phyloP scores from a whole-genome alignment of 306 rosid species.

The Fragaria ananassa region DNA sequence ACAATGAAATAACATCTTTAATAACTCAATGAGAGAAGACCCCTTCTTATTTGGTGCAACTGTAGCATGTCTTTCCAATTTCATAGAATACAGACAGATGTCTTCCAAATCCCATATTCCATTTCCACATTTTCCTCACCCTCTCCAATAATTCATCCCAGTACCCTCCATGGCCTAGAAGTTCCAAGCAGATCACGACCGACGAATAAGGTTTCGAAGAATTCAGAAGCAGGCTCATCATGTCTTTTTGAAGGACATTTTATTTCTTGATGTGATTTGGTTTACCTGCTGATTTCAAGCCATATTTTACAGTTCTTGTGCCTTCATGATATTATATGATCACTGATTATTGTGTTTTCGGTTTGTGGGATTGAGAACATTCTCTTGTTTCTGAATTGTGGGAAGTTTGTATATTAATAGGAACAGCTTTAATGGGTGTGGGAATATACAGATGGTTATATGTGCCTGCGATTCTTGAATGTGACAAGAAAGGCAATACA shows the following conservation, averaged over 20 bases:
- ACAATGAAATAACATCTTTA: conserved; percentile 15
- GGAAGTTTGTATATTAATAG: conserved; percentile 13
- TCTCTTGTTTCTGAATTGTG: conserved; percentile 21
- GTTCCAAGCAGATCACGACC: conserved; percentile 32
- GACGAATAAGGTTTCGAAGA: conserved; percentile 27
- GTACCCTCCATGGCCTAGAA: conserved; percentile 35
- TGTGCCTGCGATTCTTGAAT: conserved; percentile 27
- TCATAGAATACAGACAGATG: conserved; percentile 14
- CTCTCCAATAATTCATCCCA: conserved; percentile 23
- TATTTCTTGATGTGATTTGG: conserved; percentile 31
- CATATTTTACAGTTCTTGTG: neutral
- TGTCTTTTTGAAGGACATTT: conserved; percentile 20
- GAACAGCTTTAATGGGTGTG: conserved; percentile 39
- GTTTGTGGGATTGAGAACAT: neutral
- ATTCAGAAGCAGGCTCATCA: conserved; percentile 22
- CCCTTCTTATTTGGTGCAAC: conserved; percentile 25
- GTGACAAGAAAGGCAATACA: conserved; percentile 22
- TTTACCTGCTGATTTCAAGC: conserved; percentile 28
- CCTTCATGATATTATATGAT: conserved; percentile 16
- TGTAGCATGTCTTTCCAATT: conserved; percentile 27
- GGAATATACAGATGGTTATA: conserved; percentile 25
- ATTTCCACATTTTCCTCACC: conserved; percentile 18
- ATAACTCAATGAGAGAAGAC: conserved; percentile 22
- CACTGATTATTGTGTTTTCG: neutral
- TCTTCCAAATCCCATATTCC: conserved; percentile 20